Evolutionary conservation across 202 grass and related monocot genomes (phyloP), one percentile per base, ranked within the genome.

Genomic region (Schoenoplectus triqueter): DNA sequence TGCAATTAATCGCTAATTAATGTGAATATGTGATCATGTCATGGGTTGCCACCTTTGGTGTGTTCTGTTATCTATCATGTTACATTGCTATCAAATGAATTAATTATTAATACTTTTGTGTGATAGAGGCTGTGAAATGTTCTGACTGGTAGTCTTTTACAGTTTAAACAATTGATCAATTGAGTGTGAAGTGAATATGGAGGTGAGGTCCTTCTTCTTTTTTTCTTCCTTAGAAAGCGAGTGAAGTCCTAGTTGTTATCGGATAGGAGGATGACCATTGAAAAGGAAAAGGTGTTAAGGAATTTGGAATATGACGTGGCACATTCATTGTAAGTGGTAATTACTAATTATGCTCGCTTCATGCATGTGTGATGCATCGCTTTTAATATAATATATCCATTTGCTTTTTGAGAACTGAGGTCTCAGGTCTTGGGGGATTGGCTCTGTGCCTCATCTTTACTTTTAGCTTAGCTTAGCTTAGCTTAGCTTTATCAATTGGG

Each of bases 1-100:
- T 71, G 68, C 68, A 17, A 67, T 67, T 67, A 67, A 70, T 47
- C 67, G 14, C 42, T 47, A 72, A 72, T 72, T 40, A 48, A 40
- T 66, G 21, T 66, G 21, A 66, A 40, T 1, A 59, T 59, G 56
- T n/a, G 13, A 59, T 59, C 13, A 31, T 59, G 56, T 59, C 15
- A 14, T 3, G 7, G 10, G 9, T 13, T 66, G 64, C 40, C 64
- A 66, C 64, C 17, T 17, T 31, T 46, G 15, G 48, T 72, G n/a
- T 19, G n/a, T 10, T 10, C 2, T 72, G 42, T 71, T 17, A 46
- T 71, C 68, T 71, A 17, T 59, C 15, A 59, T 59, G 56, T 59
- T 31, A 59, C 15, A 11, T n/a, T 59, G 56, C 15, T n/a, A 59
- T 59, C 56, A n/a, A 59, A 59, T 59, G 56, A 2, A 59, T 59